Conservation (phyloP, 2,329 filamentous ascomycete genomes). For the Truncatella angustata region DNA sequence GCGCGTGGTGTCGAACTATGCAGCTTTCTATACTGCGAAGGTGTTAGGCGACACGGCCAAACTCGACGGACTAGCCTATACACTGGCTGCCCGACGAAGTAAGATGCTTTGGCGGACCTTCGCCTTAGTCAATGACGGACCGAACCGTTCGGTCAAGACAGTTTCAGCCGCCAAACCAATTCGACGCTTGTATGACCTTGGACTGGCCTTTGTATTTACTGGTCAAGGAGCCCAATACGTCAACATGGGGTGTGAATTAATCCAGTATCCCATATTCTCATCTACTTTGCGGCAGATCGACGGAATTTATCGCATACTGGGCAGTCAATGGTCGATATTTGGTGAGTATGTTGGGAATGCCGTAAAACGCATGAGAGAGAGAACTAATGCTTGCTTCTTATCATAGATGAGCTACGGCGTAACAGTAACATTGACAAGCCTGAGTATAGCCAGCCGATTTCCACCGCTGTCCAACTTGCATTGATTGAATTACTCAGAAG, state of each 20-base stretch:
- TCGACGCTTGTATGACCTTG: not conserved
- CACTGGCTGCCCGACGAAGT: constrained; percentile 24
- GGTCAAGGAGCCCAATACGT: constrained; percentile 37
- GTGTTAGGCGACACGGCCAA: not conserved
- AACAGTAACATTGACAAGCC: not conserved
- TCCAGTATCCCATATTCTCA: constrained; percentile 18
- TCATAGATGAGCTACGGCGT: too few relatives aligned
- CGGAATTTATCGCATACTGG: constrained; percentile 5
- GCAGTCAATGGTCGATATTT: constrained; percentile 14
- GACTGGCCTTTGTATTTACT: constrained; percentile 26
- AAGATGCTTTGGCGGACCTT: constrained; percentile 25
- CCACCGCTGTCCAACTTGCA: constrained; percentile 42
- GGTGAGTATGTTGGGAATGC: not conserved
- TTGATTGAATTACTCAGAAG: constrained; percentile 33
- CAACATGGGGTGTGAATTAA: constrained; percentile 32
- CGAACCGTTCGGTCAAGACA: not conserved
- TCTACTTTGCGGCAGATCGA: constrained; percentile 14
- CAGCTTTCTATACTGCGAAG: not conserved
- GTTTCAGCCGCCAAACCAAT: not conserved
- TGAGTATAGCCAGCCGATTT: constrained; percentile 35
- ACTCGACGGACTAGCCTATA: constrained; percentile 24
- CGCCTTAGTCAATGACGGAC: constrained; percentile 13
- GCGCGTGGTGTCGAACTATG: not conserved
- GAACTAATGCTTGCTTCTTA: too few relatives aligned
- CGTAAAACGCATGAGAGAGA: too few relatives aligned